Percentiles rank a stretch among this genome's conserved stretches.
Conservation (phyloP, 2,329 filamentous ascomycete species). For the Sporothrix inflata region DNA sequence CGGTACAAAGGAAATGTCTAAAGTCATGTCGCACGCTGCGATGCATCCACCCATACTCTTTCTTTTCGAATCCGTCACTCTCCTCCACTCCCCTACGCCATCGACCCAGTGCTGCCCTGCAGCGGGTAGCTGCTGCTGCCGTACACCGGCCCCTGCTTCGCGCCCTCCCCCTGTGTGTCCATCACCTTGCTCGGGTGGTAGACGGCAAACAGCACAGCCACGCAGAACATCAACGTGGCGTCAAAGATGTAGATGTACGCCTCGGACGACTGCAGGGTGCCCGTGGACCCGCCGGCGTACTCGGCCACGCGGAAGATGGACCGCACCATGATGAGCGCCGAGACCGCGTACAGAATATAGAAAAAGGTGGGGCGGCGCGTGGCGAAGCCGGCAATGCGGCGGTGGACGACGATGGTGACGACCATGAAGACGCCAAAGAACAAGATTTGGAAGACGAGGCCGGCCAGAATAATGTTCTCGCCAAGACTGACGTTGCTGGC, state of each 20-base stretch:
- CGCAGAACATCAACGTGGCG: slow-evolving; percentile 36
- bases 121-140: slow-evolving; percentile 11
- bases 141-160: neutral
- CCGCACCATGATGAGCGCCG: slow-evolving; percentile 43
- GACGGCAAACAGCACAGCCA: slow-evolving; percentile 29
- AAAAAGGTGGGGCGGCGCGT: slow-evolving; percentile 24
- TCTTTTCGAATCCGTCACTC: no score
- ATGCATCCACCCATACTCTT: neutral
- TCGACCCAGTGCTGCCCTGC: neutral
- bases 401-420: slow-evolving; percentile 20
- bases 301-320: slow-evolving; percentile 46
- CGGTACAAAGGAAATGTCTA: neutral
- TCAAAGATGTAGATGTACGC: slow-evolving; percentile 42
- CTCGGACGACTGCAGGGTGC: slow-evolving; percentile 39
- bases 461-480: slow-evolving; percentile 51
- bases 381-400: slow-evolving; percentile 16
- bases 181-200: slow-evolving; percentile 20
- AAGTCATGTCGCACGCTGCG: no score
- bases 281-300: slow-evolving; percentile 41
- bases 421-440: slow-evolving; percentile 51
- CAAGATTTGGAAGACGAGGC: slow-evolving; percentile 52
- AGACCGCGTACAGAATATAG: slow-evolving; percentile 33
- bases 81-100: neutral
- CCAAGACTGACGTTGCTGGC: slow-evolving; percentile 39
- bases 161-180: neutral